Evolutionary conservation across 2,329 filamentous ascomycete genomes (phyloP).

Genomic region (Madurella mycetomatis): DNA sequence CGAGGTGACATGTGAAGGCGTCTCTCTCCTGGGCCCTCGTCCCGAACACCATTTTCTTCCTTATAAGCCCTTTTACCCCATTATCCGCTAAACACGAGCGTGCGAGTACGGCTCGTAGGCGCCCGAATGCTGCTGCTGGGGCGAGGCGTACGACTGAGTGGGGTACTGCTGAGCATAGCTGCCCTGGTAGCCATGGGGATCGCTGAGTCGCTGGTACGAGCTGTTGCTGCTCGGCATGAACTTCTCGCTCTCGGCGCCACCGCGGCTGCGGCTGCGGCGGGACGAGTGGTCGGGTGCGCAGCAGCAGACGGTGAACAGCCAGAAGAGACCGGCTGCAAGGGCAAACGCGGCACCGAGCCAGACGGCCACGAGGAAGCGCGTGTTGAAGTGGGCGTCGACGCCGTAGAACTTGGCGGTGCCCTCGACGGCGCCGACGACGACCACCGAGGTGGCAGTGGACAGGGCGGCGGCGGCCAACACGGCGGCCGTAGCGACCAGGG

Average conservation of each 20-base stretch:
- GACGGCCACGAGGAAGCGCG: slow-evolving; percentile 62
- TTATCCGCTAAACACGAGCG: slow-evolving; percentile 39
- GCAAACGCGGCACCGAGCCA: slow-evolving; percentile 81
- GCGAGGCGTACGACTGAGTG: slow-evolving; percentile 6
- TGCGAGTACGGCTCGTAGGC: slow-evolving; percentile 64
- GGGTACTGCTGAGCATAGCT: slow-evolving; percentile 18
- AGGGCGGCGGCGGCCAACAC: slow-evolving; percentile 64
- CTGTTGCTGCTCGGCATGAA: slow-evolving; percentile 35
- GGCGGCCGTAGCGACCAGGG: slow-evolving; percentile 53
- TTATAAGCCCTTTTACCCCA: not conserved
- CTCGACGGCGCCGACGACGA: slow-evolving; percentile 66
- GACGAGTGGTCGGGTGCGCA: slow-evolving; percentile 60
- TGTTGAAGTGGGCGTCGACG: slow-evolving; percentile 63
- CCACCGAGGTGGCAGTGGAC: slow-evolving; percentile 67
- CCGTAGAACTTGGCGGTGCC: slow-evolving; percentile 65
- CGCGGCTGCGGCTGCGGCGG: slow-evolving; percentile 28
- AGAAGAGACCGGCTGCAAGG: slow-evolving; percentile 75
- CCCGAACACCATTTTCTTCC: not conserved
- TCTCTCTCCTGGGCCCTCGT: no score
- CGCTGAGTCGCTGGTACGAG: slow-evolving; percentile 44
- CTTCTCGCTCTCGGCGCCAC: slow-evolving; percentile 47
- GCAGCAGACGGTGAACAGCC: slow-evolving; percentile 89
- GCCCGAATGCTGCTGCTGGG: slow-evolving; percentile 42
- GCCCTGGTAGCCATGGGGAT: slow-evolving; percentile 31
- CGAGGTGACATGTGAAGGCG: no score